A percentile compares a stretch with the other conserved stretches of the same genome.
phyloP scores from a whole-genome alignment of 2,329 filamentous ascomycete genomes.

The Beauveria brongniartii region DNA sequence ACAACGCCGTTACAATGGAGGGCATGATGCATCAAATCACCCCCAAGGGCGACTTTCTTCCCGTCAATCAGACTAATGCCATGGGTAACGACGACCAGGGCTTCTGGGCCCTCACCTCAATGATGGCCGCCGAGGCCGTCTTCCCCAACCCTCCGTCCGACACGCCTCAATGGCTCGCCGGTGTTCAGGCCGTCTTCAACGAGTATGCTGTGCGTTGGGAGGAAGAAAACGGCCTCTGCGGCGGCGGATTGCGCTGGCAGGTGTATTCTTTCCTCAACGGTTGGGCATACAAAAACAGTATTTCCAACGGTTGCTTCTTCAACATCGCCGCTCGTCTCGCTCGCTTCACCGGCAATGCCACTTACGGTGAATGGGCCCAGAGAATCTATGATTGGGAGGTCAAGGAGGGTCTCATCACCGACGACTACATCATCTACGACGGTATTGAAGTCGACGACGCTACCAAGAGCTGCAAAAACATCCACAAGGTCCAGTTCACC shows the following conservation, averaged over 20 bases:
- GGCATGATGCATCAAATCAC: constrained; percentile 50
- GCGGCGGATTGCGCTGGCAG: constrained; percentile 77
- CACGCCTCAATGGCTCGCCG: constrained; percentile 63
- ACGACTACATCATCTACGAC: constrained; percentile 47
- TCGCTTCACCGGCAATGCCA: constrained; percentile 69
- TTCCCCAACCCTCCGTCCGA: constrained; percentile 54
- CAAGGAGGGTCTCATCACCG: constrained; percentile 46
- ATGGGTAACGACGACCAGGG: constrained; percentile 61
- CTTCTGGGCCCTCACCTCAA: constrained; percentile 68
- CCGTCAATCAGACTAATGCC: constrained; percentile 44
- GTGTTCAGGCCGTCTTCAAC: constrained; percentile 75
- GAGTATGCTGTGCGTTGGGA: constrained; percentile 68
- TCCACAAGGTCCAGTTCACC: constrained; percentile 56
- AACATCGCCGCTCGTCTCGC: constrained; percentile 64
- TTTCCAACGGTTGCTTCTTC: constrained; percentile 63
- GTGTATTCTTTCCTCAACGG: constrained; percentile 72
- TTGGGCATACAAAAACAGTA: constrained; percentile 60
- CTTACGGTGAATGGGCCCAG: constrained; percentile 69
- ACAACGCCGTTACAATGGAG: constrained; percentile 47
- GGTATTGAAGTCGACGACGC: constrained; percentile 30
- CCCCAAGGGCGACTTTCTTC: constrained; percentile 49
- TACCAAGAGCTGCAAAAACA: constrained; percentile 37
- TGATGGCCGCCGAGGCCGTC: constrained; percentile 62
- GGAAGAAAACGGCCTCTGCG: constrained; percentile 40
- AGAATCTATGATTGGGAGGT: constrained; percentile 61